Base-by-base conservation (phyloP, 2,329 filamentous ascomycete genomes). In the Fusarium penzigii region DNA sequence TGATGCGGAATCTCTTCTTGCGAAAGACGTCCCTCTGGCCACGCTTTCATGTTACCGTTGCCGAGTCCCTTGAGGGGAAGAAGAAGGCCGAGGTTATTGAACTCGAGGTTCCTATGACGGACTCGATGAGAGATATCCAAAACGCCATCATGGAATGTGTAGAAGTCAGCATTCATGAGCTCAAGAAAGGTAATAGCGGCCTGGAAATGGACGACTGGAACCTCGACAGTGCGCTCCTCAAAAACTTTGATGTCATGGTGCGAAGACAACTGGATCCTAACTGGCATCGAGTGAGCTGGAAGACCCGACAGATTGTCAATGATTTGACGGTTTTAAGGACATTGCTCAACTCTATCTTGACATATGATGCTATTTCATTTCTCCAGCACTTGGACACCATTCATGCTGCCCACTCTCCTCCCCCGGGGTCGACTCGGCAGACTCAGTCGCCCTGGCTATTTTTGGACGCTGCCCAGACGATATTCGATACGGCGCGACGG, bases 201-300 rank as follows among this genome's bases (percentile, higher is more conserved):
- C 77, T 99, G 7, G 93, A 97, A 62, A 92, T 97, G 85, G 92
- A 95, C 53, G 92, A 97, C 66, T 97, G 93, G 93, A 97, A 91
- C 45, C 78, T 96, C 16, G 93, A 97, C 70, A 97, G 90, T 66
- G 93, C 93, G 36, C 75, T 97, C 55, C 88, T 97, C 60, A 90
- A 88, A 66, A 96, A 92, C 65, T 99, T 99, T 69, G 94, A 97
- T 69, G 78, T 89, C 54, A 88, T 92, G 49, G 86, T 99, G 46
- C 83, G 93, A 56, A 83, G 92, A 52, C 94, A 99, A 70, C 77
- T 99, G 16, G 92, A 97, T 66, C 92, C 93, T 5, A 92, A 97
- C 52, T 99, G 94, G 94, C 94, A 99, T 75, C 85, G 94, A 48
- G 90, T 96, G 46, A 97, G 89, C 70, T 96, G 90, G 80, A 92